Conservation (phyloP, 495 filamentous ascomycete species). For the Aspergillus panamensis region DNA sequence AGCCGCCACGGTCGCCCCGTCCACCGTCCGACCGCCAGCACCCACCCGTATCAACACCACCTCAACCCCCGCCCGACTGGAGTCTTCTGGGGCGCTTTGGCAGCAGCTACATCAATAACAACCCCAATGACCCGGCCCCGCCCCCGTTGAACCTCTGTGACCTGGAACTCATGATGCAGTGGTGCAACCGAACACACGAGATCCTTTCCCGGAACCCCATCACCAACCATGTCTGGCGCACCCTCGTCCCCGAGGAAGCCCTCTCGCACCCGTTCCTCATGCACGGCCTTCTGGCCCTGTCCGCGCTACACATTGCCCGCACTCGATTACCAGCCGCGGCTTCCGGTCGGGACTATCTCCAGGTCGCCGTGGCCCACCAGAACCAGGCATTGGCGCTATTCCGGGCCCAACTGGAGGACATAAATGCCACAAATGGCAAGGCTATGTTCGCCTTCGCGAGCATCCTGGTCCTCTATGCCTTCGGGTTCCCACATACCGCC, state of each 20-base stretch:
- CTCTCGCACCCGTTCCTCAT: constrained; percentile 48
- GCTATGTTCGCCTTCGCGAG: constrained; percentile 51
- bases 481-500: constrained; percentile 43
- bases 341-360: constrained; percentile 27
- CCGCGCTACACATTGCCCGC: constrained; percentile 46
- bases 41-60: constrained; percentile 13
- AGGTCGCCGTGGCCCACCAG: constrained; percentile 46
- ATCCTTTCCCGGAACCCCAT: constrained; percentile 30
- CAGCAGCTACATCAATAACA: constrained; percentile 12
- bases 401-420: constrained; percentile 37
- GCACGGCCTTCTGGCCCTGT: constrained; percentile 50
- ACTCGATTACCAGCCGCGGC: constrained; percentile 22
- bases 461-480: constrained; percentile 48
- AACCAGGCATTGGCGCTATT: constrained; percentile 46
- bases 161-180: constrained; percentile 45
- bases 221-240: constrained; percentile 43
- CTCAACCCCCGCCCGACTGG: constrained; percentile 25
- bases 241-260: constrained; percentile 41
- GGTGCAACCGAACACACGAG: constrained; percentile 37
- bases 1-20: constrained; percentile 18
- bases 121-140: constrained; percentile 2
- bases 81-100: constrained; percentile 28
- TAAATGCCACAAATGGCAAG: constrained; percentile 43
- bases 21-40: constrained; percentile 20
- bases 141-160: constrained; percentile 34